phyloP scores from a whole-genome alignment of 2,329 filamentous ascomycete species.

The Sporothrix brunneoviolacea region DNA sequence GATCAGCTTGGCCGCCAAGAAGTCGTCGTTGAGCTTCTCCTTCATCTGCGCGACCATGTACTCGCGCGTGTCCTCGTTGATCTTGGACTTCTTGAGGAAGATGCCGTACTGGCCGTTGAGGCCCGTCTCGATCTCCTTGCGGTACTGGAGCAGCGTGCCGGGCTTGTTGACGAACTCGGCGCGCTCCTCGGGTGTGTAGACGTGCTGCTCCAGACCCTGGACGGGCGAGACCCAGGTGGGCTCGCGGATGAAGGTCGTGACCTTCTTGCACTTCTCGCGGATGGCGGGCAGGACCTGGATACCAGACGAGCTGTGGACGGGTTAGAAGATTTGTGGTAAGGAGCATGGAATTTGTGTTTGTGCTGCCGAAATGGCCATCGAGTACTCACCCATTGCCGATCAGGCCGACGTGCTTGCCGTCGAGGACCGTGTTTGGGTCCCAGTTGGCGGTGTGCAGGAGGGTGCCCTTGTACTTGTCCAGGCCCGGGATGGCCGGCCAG shows the following conservation, averaged over 20 bases:
- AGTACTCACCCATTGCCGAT: constrained; percentile 27
- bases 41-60: constrained; percentile 36
- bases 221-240: constrained; percentile 18
- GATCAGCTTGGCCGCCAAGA: constrained; percentile 32
- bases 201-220: constrained; percentile 15
- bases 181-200: constrained; percentile 17
- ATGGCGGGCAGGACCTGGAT: constrained; percentile 26
- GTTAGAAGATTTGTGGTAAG: neutral
- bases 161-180: constrained; percentile 15
- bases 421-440: constrained; percentile 18
- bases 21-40: constrained; percentile 25
- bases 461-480: constrained; percentile 26
- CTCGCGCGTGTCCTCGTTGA: constrained; percentile 30
- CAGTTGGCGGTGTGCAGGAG: constrained; percentile 27
- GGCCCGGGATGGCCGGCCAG: constrained; percentile 27
- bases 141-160: constrained; percentile 13
- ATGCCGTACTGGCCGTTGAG: constrained; percentile 16
- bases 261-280: constrained; percentile 15
- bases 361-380: too few species aligned
- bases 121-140: constrained; percentile 15
- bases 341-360: too few species aligned
- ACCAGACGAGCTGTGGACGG: constrained; percentile 26
- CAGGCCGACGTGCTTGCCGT: constrained; percentile 25
- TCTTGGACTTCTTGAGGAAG: constrained; percentile 12
- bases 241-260: constrained; percentile 18